These are phyloP conservation scores for Nemania abortiva DNA, from an alignment of 2,329 filamentous ascomycete genomes.

Conservation along the genomic window DNA sequence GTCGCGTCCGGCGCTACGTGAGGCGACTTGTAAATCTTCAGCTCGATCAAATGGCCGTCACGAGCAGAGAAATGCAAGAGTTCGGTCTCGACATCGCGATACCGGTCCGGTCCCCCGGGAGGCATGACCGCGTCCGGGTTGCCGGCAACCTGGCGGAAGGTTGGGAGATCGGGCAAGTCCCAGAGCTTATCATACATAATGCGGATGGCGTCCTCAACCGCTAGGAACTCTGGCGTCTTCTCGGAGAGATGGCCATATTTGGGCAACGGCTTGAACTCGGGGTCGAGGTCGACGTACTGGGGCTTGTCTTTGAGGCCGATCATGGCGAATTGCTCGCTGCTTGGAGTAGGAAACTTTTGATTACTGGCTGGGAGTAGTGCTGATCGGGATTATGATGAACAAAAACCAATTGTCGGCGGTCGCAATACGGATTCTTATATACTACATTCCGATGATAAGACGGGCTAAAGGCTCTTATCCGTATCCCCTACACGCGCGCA, in stretches of 20 bases:
- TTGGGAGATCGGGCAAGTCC: conserved; percentile 40
- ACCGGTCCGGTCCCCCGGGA: conserved; percentile 51
- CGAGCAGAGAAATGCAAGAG: conserved; percentile 48
- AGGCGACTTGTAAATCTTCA: conserved; percentile 53
- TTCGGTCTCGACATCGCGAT: conserved; percentile 52
- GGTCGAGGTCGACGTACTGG: conserved; percentile 43
- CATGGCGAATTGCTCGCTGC: conserved; percentile 27
- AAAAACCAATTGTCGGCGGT: background rate
- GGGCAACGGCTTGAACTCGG: conserved; percentile 52
- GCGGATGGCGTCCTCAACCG: conserved; percentile 46
- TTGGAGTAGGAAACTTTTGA: background rate
- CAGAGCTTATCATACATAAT: conserved; percentile 48
- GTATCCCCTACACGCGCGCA: background rate
- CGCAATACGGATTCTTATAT: conserved; percentile 23
- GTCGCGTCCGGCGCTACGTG: conserved; percentile 41
- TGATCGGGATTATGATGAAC: background rate
- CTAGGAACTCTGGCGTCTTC: conserved; percentile 51
- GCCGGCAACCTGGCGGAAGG: conserved; percentile 49
- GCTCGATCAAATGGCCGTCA: conserved; percentile 52
- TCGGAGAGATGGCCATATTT: conserved; percentile 53
- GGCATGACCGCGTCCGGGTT: conserved; percentile 46
- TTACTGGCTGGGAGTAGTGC: background rate
- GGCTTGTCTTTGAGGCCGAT: conserved; percentile 39
- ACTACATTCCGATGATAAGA: background rate
- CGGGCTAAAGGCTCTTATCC: background rate